Base-by-base conservation (phyloP, 2,329 filamentous ascomycete species). In the Alternaria triticimaculans region DNA sequence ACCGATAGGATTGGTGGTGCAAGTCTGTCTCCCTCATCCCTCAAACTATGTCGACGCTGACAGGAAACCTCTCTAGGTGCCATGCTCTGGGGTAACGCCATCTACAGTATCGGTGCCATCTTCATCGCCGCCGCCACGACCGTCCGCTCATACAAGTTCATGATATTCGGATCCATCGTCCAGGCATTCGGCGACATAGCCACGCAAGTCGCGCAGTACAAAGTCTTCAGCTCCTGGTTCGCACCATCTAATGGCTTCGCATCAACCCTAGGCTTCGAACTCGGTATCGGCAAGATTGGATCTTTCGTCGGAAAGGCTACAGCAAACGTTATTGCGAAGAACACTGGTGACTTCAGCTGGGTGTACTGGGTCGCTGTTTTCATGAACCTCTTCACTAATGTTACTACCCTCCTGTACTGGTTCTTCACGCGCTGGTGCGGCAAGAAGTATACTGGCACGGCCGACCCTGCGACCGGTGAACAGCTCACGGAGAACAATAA, bases 221-320 rank as follows among this genome's bases (percentile, higher is more conserved):
- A 89, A 64, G 85, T 90, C 64, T 90, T 90, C 68, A 88, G 86
- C 0, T 88, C 86, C 0, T 90, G 88, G 88, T 90, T 90, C 64
- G 82, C 87, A 0, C 88, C 88, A 0, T 87, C 82, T 8, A 84
- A 87, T 60, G 88, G 88, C 2, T 90, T 90, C 70, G 88, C 87
- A 0, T 87, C 87, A 0, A 90, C 87, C 0, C 80, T 90, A 0
- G 88, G 84, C 0, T 85, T 90, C 5, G 88, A 90, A 72, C 80
- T 90, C 0, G 87, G 84, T 0, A 84, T 90, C 56, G 87, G 87
- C 18, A 89, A 89, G 73, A 85, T 90, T 9, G 87, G 88, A 2
- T 84, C 83, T 0, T 89, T 90, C 60, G 85, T 88, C 1, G 88
- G 88, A 11, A 87, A 88, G 66, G 82, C 86, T 0, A 87, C 87